Evolutionary conservation across 2,329 filamentous ascomycete genomes (phyloP).

Genomic region (Ophiostoma populinum): DNA sequence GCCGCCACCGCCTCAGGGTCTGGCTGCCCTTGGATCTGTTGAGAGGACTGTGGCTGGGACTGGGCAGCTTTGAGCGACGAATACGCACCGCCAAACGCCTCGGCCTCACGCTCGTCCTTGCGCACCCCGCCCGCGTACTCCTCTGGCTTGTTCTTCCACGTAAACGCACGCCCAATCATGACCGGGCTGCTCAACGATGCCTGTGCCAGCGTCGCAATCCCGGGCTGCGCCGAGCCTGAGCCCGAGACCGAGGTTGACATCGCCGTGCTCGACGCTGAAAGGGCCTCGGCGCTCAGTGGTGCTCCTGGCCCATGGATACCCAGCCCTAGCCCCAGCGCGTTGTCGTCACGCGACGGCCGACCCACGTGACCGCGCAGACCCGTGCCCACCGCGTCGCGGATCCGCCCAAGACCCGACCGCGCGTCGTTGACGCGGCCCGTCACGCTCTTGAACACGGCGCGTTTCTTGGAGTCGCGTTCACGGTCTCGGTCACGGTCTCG

Average conservation of each 20-base stretch:
- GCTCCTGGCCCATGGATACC: no score
- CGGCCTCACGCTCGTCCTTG: constrained; percentile 8
- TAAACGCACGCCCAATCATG: constrained; percentile 34
- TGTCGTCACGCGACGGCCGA: constrained; percentile 42
- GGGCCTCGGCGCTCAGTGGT: constrained; percentile 12
- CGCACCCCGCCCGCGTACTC: constrained; percentile 31
- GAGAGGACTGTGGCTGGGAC: no score
- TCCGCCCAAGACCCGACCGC: constrained; percentile 63
- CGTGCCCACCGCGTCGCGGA: constrained; percentile 67
- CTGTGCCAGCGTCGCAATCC: constrained; percentile 20
- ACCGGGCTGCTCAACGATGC: constrained; percentile 23
- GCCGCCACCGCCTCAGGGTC: constrained; percentile 8
- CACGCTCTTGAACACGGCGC: constrained; percentile 60
- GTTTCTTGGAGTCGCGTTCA: constrained; percentile 21
- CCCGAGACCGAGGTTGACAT: no score
- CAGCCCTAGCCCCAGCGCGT: no score
- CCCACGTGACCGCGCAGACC: constrained; percentile 33
- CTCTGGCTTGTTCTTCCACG: constrained; percentile 46
- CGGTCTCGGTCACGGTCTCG: constrained; percentile 17
- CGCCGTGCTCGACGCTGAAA: no score
- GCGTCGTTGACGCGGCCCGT: constrained; percentile 66
- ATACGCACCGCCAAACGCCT: not conserved
- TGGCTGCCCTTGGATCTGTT: not conserved
- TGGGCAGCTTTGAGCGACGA: not conserved
- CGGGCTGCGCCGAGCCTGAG: constrained; percentile 11